Base-by-base conservation (phyloP, 495 filamentous ascomycete species). In the Parathielavia hyrcaniae region DNA sequence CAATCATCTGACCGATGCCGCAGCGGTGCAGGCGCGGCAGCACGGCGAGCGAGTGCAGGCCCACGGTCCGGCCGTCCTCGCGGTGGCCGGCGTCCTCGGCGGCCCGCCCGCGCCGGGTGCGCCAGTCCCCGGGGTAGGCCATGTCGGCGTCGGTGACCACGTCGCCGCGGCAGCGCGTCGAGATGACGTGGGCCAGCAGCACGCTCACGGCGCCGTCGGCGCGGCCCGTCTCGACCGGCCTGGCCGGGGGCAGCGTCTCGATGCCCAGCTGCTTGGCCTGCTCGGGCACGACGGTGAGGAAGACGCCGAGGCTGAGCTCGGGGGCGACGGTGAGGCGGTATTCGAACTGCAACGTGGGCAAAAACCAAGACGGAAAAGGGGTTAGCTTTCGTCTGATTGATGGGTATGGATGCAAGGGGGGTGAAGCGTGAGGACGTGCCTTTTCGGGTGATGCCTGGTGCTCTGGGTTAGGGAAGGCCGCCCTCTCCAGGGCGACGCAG, bases 231-330 rank as follows among this genome's bases (percentile, higher is more conserved):
- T 79, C 77, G 5, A 81, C 78, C 8, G 67, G 66, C 22, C 68
- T 68, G 59, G 67, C 82, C 64, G 55, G 68, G 47, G 64, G 61
- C 16, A 78, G 72, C 58, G 77, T 87, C 63, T 65, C 77, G 45
- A 70, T 75, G 49, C 67, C 77, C 60, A 73, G 71, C 64, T 74
- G 73, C 63, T 67, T 62, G 60, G 73, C 69, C 40, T 75, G 71
- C 30, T 76, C 63, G 38, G 67, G 73, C 53, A 79, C 65, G 32
- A 83, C 76, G 44, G 77, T 86, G 59, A 81, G 87, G 72, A 86
- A 96, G 57, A 97, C 74, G 34, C 92, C 92, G 41, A 93, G 71
- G 65, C 80, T 85, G 40, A 96, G 80, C 62, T 91, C 86, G n/a
- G 86, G 83, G 66, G 88, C 92, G 62, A 75, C 77, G 16, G 78